Percentiles rank a stretch among this genome's conserved stretches.
phyloP scores from a whole-genome alignment of 1,284 basidiomycete genomes.

The Irpex rosettiformis region DNA sequence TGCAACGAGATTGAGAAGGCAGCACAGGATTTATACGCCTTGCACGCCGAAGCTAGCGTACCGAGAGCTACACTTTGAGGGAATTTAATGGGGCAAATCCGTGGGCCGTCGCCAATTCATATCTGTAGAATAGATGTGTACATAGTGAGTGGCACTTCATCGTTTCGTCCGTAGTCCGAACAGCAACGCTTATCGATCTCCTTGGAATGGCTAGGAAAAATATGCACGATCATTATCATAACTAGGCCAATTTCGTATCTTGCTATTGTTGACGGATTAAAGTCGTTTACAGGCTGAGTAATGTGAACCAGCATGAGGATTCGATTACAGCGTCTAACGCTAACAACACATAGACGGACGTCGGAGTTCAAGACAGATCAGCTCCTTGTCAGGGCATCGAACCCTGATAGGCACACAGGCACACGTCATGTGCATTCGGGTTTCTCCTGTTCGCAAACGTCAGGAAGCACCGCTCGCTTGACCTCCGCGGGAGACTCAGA shows the following conservation, averaged over 20 bases:
- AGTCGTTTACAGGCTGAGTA: background rate
- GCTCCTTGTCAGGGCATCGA: background rate
- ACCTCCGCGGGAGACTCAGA: too few species aligned
- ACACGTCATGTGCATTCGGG: background rate
- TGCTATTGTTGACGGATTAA: background rate
- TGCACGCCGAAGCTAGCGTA: conserved; percentile 15
- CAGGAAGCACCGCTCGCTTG: too few species aligned
- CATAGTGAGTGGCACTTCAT: background rate
- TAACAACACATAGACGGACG: background rate
- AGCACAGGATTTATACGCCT: conserved; percentile 57
- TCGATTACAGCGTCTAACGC: background rate
- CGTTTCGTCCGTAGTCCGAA: background rate
- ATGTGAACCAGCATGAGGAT: background rate
- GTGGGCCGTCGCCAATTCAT: background rate
- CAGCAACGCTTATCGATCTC: background rate
- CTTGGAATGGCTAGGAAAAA: background rate
- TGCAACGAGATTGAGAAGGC: conserved; percentile 63
- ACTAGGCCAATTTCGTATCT: background rate
- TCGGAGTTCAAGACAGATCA: background rate
- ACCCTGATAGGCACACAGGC: background rate
- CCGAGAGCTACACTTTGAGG: conserved; percentile 6
- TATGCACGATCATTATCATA: background rate
- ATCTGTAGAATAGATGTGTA: background rate
- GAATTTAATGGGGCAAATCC: background rate
- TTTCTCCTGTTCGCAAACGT: too few species aligned